phyloP scores from a whole-genome alignment of 2,329 filamentous ascomycete genomes.

The Xylaria sp. region DNA sequence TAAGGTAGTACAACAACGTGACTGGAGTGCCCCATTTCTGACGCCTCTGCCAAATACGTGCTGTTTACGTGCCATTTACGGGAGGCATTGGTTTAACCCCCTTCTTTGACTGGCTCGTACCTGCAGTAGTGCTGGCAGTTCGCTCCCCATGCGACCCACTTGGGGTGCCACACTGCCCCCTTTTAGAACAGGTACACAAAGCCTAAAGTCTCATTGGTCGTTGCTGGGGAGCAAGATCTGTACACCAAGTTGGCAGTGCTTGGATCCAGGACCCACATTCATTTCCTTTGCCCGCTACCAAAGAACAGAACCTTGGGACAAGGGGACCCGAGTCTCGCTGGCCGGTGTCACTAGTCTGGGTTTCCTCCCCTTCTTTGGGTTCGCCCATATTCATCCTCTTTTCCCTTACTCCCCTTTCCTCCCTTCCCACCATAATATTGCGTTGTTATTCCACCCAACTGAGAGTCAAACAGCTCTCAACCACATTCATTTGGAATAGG shows the following conservation, averaged over 20 bases:
- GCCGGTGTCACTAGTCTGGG: slow-evolving; percentile 14
- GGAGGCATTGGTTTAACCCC: slow-evolving; percentile 1
- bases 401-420: slow-evolving; percentile 31
- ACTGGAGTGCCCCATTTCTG: slow-evolving; percentile 2
- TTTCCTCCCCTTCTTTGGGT: slow-evolving; percentile 22
- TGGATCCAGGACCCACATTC: slow-evolving; percentile 32
- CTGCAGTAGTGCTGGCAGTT: slow-evolving; percentile 26
- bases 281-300: slow-evolving; percentile 36
- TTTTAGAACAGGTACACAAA: slow-evolving; percentile 24
- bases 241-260: slow-evolving; percentile 30
- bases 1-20: background rate
- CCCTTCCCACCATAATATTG: slow-evolving; percentile 44
- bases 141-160: slow-evolving; percentile 21
- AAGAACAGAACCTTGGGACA: background rate
- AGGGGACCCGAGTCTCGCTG: slow-evolving; percentile 26
- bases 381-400: slow-evolving; percentile 29
- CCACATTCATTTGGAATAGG: slow-evolving; percentile 64
- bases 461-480: slow-evolving; percentile 64
- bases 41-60: slow-evolving; percentile 1
- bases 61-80: background rate
- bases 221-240: slow-evolving; percentile 23
- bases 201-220: slow-evolving; percentile 37
- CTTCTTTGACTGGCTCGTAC: slow-evolving; percentile 39
- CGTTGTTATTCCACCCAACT: slow-evolving; percentile 61
- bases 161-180: slow-evolving; percentile 25